Evolutionary conservation across 441 rosid species (phyloP).

Genomic region (Pelargonium myrrhifolium): DNA sequence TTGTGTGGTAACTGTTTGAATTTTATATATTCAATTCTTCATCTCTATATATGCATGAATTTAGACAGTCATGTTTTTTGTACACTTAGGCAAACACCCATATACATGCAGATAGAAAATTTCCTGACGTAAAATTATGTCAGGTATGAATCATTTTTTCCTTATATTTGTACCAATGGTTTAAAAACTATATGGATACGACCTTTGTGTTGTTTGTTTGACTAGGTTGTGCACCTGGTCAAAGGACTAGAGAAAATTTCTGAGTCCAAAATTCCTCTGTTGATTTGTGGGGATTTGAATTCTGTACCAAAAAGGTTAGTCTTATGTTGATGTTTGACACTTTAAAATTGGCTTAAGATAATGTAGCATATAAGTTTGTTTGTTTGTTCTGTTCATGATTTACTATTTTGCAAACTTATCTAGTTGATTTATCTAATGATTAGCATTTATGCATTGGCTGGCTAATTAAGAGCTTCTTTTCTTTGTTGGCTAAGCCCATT

Average conservation of each 20-base stretch:
- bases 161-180: background rate
- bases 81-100: slow-evolving; percentile 32
- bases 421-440: background rate
- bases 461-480: no score
- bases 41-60: background rate
- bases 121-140: slow-evolving; percentile 26
- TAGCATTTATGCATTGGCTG: no score
- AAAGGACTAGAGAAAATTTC: slow-evolving; percentile 4
- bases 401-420: background rate
- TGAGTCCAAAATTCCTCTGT: slow-evolving; percentile 4
- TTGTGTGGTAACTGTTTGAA: slow-evolving; percentile 19
- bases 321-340: background rate
- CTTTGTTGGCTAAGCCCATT: background rate
- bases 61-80: slow-evolving; percentile 2
- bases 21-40: slow-evolving; percentile 1
- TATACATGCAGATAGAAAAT: slow-evolving; percentile 17
- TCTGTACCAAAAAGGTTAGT: background rate
- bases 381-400: background rate
- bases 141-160: slow-evolving; percentile 20
- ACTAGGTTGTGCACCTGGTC: background rate
- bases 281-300: slow-evolving; percentile 6
- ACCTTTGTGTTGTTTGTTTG: background rate
- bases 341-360: background rate
- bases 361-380: background rate
- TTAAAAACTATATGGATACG: background rate